Percentiles rank a stretch among this genome's conserved stretches.
Conservation (phyloP, 1,139 yeast genomes). For the Pneumocystis jirovecii region DNA sequence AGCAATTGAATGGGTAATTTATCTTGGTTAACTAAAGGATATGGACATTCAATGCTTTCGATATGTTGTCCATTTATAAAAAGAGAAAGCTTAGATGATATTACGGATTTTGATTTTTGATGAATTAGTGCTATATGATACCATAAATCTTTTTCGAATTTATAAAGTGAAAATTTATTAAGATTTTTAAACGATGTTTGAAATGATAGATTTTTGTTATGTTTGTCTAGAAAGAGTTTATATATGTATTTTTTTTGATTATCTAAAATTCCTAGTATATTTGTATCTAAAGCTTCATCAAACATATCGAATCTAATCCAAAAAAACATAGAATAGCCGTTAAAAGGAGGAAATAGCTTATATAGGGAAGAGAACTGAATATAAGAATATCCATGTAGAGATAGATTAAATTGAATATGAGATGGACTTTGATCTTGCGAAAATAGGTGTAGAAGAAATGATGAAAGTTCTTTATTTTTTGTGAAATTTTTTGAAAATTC, state of each 20-base stretch:
- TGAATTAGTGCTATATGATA: conserved; percentile 16
- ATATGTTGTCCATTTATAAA: conserved; percentile 25
- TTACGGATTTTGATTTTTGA: conserved; percentile 14
- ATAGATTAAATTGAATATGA: conserved; percentile 4
- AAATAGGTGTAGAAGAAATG: not conserved
- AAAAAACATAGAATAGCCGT: conserved; percentile 16
- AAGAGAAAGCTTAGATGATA: conserved; percentile 21
- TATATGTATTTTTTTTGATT: conserved; percentile 14
- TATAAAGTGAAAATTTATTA: conserved; percentile 14
- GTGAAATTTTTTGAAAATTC: not conserved
- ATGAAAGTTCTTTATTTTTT: not conserved
- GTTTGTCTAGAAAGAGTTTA: conserved; percentile 16
- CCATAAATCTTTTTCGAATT: conserved; percentile 12
- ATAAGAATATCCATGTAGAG: conserved; percentile 5
- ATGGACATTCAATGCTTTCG: conserved; percentile 21
- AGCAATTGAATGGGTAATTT: conserved; percentile 15
- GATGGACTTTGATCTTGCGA: conserved; percentile 1
- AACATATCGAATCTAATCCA: conserved; percentile 16
- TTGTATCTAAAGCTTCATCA: conserved; percentile 13
- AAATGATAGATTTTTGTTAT: conserved; percentile 14
- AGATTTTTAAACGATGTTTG: conserved; percentile 14
- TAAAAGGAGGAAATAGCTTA: conserved; percentile 14
- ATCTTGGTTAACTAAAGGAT: conserved; percentile 15
- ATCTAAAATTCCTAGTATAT: conserved; percentile 16
- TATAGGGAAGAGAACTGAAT: conserved; percentile 12